Percentiles rank a stretch among this genome's conserved stretches.
Evolutionary conservation across 2,329 filamentous ascomycete genomes (phyloP).

Genomic region (Pseudogymnoascus sp.): DNA sequence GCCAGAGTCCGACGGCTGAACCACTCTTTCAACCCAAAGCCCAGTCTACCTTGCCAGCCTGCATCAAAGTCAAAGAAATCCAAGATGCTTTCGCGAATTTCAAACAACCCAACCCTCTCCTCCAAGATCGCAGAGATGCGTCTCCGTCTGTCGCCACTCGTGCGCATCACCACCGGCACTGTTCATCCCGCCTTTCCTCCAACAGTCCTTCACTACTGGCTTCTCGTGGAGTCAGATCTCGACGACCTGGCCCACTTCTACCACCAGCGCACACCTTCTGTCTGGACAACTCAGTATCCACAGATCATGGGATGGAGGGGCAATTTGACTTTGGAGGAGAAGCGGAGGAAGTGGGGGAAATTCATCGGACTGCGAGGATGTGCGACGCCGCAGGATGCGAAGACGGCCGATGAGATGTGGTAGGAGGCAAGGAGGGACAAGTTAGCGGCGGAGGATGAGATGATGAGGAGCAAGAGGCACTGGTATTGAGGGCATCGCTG

Average conservation of each 20-base stretch:
- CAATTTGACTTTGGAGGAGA: slow-evolving; percentile 47
- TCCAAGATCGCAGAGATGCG: slow-evolving; percentile 58
- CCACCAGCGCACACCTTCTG: slow-evolving; percentile 54
- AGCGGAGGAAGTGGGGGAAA: slow-evolving; percentile 61
- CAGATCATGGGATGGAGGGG: slow-evolving; percentile 56
- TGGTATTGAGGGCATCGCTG: not conserved
- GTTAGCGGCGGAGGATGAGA: slow-evolving; percentile 2
- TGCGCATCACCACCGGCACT: slow-evolving; percentile 51
- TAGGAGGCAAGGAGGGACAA: slow-evolving; percentile 29
- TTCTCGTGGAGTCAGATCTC: slow-evolving; percentile 61
- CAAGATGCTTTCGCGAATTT: not conserved
- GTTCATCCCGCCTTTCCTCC: slow-evolving; percentile 56
- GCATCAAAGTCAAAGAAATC: not conserved
- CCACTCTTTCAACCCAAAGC: not conserved
- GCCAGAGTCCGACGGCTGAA: not conserved
- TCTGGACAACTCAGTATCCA: slow-evolving; percentile 53
- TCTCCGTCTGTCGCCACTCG: slow-evolving; percentile 56
- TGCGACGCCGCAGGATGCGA: slow-evolving; percentile 36
- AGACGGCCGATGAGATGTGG: slow-evolving; percentile 26
- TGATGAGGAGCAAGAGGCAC: not conserved
- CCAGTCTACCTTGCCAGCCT: not conserved
- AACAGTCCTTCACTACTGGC: slow-evolving; percentile 63
- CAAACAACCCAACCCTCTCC: slow-evolving; percentile 43
- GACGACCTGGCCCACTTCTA: slow-evolving; percentile 65
- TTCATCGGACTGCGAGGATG: slow-evolving; percentile 65